phyloP scores from a whole-genome alignment of 2,329 filamentous ascomycete species.

The Sarocladium kiliense region DNA sequence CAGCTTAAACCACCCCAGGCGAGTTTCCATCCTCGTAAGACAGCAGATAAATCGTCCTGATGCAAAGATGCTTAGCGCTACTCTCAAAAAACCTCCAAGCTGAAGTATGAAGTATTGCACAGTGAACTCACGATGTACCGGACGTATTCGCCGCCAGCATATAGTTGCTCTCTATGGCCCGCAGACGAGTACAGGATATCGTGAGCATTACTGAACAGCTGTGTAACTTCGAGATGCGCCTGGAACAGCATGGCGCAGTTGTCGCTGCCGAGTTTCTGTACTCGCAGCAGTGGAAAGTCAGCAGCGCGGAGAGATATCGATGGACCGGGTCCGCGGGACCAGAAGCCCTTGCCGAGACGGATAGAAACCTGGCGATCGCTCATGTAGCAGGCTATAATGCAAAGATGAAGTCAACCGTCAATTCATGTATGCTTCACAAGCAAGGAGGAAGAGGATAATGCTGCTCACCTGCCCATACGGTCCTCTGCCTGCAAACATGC shows the following conservation, averaged over 20 bases:
- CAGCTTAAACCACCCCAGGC: slow-evolving; percentile 63
- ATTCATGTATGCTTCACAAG: too few species aligned
- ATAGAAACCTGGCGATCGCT: slow-evolving; percentile 66
- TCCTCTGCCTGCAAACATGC: slow-evolving; percentile 55
- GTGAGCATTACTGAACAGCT: slow-evolving; percentile 69
- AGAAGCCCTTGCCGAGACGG: slow-evolving; percentile 66
- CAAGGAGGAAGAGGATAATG: neutral
- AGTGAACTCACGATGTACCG: slow-evolving; percentile 52
- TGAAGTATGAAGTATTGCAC: too few species aligned
- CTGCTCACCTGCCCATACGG: slow-evolving; percentile 57
- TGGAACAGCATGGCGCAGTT: slow-evolving; percentile 66
- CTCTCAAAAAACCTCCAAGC: too few species aligned
- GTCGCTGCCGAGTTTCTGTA: slow-evolving; percentile 53
- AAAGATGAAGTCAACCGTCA: neutral
- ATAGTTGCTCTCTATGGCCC: slow-evolving; percentile 63
- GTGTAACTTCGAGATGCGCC: slow-evolving; percentile 64
- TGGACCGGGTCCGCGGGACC: slow-evolving; percentile 66
- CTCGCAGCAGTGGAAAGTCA: slow-evolving; percentile 63
- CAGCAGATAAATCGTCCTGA: slow-evolving; percentile 61
- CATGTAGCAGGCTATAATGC: slow-evolving; percentile 50
- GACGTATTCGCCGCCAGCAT: slow-evolving; percentile 67
- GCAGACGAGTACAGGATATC: slow-evolving; percentile 70
- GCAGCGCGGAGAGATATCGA: slow-evolving; percentile 59
- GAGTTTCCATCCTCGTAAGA: slow-evolving; percentile 66
- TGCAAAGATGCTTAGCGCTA: too few species aligned